phyloP scores from a whole-genome alignment of 805 yeast species.

The Lipomyces lipofer region DNA sequence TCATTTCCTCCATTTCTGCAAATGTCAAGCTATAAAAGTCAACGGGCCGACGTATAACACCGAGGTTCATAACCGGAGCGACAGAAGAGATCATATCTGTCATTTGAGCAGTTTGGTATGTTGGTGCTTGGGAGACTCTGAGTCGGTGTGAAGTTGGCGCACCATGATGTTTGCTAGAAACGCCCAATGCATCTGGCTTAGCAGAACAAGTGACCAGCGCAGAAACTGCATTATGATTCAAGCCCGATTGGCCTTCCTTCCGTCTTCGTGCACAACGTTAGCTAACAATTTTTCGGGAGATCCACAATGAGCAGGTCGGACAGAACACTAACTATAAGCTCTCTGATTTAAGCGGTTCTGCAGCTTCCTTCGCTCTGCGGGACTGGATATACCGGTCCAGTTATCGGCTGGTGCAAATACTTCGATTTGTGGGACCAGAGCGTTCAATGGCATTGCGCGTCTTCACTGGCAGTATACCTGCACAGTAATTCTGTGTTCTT shows the following conservation, averaged over 20 bases:
- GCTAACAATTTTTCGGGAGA: not conserved
- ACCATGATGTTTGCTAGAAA: not conserved
- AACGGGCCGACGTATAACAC: not conserved
- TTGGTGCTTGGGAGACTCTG: conserved; percentile 1
- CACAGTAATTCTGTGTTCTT: not conserved
- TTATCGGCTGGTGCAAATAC: not conserved
- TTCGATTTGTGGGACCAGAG: conserved; percentile 1
- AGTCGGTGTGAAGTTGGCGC: not conserved
- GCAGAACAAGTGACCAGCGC: not conserved
- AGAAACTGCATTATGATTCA: not conserved
- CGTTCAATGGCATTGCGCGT: conserved; percentile 1
- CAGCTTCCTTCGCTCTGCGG: conserved; percentile 1
- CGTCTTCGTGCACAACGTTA: not conserved
- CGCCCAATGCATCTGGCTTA: not conserved
- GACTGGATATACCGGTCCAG: not conserved
- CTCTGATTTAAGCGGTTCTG: not conserved
- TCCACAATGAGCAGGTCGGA: not conserved
- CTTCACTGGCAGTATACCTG: not conserved
- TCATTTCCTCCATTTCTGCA: not conserved
- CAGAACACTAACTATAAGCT: not conserved
- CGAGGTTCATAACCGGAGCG: not conserved
- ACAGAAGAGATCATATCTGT: not conserved
- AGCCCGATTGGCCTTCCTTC: not conserved
- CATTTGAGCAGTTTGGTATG: not conserved
- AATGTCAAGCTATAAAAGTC: not conserved